These are phyloP conservation scores for Solanum chiquidenum DNA, from an alignment of 257 asterid genomes.

Conservation along the genomic window DNA sequence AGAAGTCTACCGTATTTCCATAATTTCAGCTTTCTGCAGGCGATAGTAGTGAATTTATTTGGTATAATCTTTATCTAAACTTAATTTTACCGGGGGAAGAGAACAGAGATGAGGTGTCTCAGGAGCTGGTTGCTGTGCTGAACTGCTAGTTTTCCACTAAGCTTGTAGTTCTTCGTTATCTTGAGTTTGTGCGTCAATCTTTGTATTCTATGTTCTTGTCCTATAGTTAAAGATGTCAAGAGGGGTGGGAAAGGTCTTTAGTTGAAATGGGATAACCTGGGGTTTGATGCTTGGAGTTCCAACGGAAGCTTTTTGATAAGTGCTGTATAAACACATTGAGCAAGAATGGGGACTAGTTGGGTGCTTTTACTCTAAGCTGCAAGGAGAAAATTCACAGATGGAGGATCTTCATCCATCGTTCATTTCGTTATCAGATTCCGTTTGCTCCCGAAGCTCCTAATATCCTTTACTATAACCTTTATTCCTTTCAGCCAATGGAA, in stretches of 20 bases:
- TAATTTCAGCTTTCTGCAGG: conserved; percentile 43
- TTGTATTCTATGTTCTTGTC: not conserved
- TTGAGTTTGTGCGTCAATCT: not conserved
- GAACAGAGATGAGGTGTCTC: not conserved
- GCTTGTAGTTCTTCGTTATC: not conserved
- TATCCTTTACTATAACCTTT: conserved; percentile 80
- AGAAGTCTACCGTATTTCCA: conserved; percentile 42
- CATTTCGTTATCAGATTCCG: conserved; percentile 56
- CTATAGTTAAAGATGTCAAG: not conserved
- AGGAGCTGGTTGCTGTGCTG: not conserved
- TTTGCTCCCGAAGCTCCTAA: conserved; percentile 73
- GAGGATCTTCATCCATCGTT: conserved; percentile 37
- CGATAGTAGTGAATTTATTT: conserved; percentile 10
- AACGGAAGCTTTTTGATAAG: not conserved
- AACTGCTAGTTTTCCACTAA: not conserved
- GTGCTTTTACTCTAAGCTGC: conserved; percentile 20
- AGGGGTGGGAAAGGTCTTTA: not conserved
- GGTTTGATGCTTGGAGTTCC: not conserved
- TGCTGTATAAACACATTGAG: conserved; percentile 10
- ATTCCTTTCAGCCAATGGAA: conserved; percentile 95
- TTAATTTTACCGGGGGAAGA: not conserved
- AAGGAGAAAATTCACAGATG: conserved; percentile 45
- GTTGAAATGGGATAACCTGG: not conserved
- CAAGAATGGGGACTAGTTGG: conserved; percentile 15
- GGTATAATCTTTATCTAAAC: not conserved